phyloP scores from a whole-genome alignment of 306 rosid species.

The Malus domestica region DNA sequence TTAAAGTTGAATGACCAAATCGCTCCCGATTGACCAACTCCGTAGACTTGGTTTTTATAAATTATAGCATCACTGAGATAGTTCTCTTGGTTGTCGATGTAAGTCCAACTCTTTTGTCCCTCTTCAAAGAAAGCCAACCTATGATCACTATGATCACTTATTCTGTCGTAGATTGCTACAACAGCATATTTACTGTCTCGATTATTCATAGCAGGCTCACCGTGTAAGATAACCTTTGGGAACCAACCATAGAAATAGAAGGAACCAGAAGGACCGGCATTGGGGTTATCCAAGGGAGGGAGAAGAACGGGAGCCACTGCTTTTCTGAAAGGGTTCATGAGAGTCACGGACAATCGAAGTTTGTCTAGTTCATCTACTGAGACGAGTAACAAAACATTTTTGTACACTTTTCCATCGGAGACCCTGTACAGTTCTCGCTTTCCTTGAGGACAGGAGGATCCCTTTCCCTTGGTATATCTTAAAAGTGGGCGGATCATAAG shows the following conservation, averaged over 20 bases:
- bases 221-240: neutral
- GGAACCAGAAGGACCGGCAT: too few relatives aligned
- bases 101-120: neutral
- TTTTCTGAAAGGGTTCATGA: neutral
- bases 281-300: neutral
- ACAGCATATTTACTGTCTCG: neutral
- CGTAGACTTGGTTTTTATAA: neutral
- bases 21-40: neutral
- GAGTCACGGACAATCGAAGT: neutral
- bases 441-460: too few relatives aligned
- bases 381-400: neutral
- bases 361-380: neutral
- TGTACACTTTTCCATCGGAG: neutral
- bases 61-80: neutral
- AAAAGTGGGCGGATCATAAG: too few relatives aligned
- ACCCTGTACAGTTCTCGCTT: too few relatives aligned
- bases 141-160: too few relatives aligned
- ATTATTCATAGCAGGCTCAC: neutral
- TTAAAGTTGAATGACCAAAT: neutral
- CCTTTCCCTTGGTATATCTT: too few relatives aligned
- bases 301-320: neutral
- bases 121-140: neutral
- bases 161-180: neutral
- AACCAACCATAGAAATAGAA: neutral
- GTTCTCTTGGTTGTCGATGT: neutral